Evolutionary conservation across 169 alveolate genomes (phyloP), one percentile per base, ranked within the genome.

Genomic region (Cryptosporidium ubiquitum): DNA sequence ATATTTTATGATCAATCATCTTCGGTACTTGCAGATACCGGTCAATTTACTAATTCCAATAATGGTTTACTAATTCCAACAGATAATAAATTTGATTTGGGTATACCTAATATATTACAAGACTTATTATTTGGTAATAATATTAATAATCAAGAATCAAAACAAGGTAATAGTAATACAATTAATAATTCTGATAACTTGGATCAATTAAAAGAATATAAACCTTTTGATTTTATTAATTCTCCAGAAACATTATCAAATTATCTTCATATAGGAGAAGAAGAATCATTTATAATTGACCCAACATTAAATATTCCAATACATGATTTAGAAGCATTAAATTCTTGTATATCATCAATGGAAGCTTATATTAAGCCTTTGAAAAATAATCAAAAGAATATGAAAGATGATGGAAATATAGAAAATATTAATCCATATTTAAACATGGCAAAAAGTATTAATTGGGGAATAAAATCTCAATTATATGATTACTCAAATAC

Each of bases 301-400:
- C 89, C 89, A 26, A 3, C 73, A 14, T 79, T 79, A 47, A 58
- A 79, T 61, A 79, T 79, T 44, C 89, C 89, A 79, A 79, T 64
- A 61, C 89, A 79, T 31, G 89, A 79, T 79, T 79, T 79, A 33
- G 89, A 79, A 40, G 89, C 89, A 12, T 40, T 79, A 64, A 79
- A 79, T 79, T 79, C 89, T 60, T 79, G 89, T 79, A 79, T 79
- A 44, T 61, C 89, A 18, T 79, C 89, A 14, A 47, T 79, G 89
- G 89, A 79, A 33, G 47, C 89, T 57, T 79, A 79, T 58, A 64
- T 79, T 40, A 79, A 79, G 44, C 89, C 89, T 39, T 26, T 79
- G 20, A 52, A 33, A 26, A 52, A 52, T 23, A 29, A 70, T 70
- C 44, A 70, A n/a, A 49, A 51, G 16, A 44, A 26, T n/a, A 18